These are phyloP conservation scores for Thermochaetoides thermophila DNA, from an alignment of 495 filamentous ascomycete genomes.

Conservation along the genomic window DNA sequence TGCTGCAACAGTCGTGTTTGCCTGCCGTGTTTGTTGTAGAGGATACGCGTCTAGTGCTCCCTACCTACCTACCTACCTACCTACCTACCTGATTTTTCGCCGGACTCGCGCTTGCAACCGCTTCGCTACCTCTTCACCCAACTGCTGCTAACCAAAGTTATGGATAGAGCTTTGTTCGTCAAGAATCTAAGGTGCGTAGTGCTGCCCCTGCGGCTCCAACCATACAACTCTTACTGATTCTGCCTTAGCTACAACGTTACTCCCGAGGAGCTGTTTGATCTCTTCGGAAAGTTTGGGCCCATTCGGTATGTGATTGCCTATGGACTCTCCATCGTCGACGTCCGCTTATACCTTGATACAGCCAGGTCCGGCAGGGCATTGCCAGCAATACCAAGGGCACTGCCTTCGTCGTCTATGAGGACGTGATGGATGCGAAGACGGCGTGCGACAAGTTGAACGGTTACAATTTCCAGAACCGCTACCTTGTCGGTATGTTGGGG, in stretches of 20 bases:
- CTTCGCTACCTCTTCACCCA: too few relatives aligned
- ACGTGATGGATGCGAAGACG: constrained; percentile 96
- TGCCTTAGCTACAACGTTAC: constrained; percentile 77
- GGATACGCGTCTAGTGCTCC: too few relatives aligned
- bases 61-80: too few relatives aligned
- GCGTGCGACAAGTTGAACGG: constrained; percentile 99
- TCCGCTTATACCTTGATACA: constrained; percentile 27
- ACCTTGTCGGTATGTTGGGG: constrained; percentile 83
- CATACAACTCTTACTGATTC: too few relatives aligned
- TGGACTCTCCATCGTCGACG: not conserved
- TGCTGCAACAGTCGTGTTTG: too few relatives aligned
- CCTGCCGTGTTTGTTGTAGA: too few relatives aligned
- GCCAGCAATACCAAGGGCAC: constrained; percentile 96
- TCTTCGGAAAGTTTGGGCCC: constrained; percentile 88
- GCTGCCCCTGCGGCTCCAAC: too few relatives aligned
- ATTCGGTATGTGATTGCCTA: constrained; percentile 54
- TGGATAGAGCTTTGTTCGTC: constrained; percentile 78
- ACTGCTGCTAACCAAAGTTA: too few relatives aligned
- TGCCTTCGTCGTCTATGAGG: constrained; percentile 97
- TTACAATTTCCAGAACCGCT: constrained; percentile 99
- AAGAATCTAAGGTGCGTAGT: constrained; percentile 82
- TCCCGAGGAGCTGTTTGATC: constrained; percentile 82
- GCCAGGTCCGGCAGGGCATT: constrained; percentile 97
- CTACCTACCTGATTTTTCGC: too few relatives aligned
- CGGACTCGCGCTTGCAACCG: too few relatives aligned